Evolutionary conservation across 2,329 filamentous ascomycete genomes (phyloP).

Genomic region (Phialocephala sp.): DNA sequence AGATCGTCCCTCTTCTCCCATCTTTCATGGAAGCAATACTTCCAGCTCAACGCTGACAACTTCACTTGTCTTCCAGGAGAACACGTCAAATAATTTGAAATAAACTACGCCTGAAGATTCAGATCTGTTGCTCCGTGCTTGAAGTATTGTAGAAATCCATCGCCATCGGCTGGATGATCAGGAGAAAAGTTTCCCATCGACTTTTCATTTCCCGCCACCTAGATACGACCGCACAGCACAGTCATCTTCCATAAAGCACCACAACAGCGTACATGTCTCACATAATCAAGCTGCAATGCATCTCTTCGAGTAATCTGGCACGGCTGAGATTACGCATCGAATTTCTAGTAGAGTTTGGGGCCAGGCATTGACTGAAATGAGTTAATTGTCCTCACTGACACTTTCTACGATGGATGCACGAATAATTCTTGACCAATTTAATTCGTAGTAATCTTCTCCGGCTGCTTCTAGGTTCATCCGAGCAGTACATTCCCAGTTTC

Average conservation of each 20-base stretch:
- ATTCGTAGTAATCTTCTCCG: neutral
- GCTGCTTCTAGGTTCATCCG: neutral
- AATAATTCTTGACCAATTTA: neutral
- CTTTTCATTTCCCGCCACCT: slow-evolving; percentile 3
- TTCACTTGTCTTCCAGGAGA: neutral
- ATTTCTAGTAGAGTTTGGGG: slow-evolving; percentile 4
- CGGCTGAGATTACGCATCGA: slow-evolving; percentile 6
- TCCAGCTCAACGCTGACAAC: neutral
- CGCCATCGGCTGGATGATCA: neutral
- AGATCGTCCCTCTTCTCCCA: neutral
- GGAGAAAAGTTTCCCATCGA: neutral
- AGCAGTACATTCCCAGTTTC: neutral
- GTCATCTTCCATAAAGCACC: slow-evolving; percentile 17
- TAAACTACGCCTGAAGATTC: neutral
- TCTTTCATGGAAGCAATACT: neutral
- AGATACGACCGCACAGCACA: slow-evolving; percentile 11
- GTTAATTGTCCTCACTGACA: neutral
- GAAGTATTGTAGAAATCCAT: neutral
- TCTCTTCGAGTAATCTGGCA: neutral
- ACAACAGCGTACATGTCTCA: neutral
- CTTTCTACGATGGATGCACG: neutral
- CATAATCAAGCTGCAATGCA: slow-evolving; percentile 10
- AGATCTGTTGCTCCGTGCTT: neutral
- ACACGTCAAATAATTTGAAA: too few relatives aligned
- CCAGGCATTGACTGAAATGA: slow-evolving; percentile 3